Evolutionary conservation across 129 eudicot genomes (phyloP).

Genomic region (Flaveria linearis): DNA sequence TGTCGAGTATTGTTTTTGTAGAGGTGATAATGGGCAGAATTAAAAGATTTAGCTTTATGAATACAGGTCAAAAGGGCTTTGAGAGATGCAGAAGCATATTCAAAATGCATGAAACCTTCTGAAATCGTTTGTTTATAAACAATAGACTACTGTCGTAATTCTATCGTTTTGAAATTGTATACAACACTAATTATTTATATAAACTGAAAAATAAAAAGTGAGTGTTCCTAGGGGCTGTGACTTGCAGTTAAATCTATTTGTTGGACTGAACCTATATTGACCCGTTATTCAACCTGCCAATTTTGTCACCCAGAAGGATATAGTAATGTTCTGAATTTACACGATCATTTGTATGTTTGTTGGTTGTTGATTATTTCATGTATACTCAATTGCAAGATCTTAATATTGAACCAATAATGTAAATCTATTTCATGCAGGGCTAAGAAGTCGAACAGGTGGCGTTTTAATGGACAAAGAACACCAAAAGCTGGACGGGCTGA

Average conservation of each 20-base stretch:
- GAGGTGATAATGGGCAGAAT: not conserved
- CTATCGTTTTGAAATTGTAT: not conserved
- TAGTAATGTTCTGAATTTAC: not conserved
- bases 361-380: not conserved
- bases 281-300: not conserved
- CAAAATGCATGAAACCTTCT: not conserved
- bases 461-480: slow-evolving; percentile 29
- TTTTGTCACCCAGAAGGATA: not conserved
- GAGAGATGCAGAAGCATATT: not conserved
- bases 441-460: slow-evolving; percentile 32
- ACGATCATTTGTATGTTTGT: not conserved
- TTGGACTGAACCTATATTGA: not conserved
- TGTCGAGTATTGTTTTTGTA: not conserved
- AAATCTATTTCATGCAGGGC: slow-evolving; percentile 36
- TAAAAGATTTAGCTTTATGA: slow-evolving; percentile 1
- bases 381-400: not conserved
- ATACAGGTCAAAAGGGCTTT: not conserved
- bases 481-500: slow-evolving; percentile 52
- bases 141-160: not conserved
- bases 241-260: not conserved
- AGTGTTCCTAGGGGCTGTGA: not conserved
- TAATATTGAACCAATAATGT: not conserved
- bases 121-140: too few relatives aligned
- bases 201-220: not conserved
- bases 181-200: not conserved